Conservation (phyloP, 257 asterid genomes). For the Ophiorrhiza pumila region DNA sequence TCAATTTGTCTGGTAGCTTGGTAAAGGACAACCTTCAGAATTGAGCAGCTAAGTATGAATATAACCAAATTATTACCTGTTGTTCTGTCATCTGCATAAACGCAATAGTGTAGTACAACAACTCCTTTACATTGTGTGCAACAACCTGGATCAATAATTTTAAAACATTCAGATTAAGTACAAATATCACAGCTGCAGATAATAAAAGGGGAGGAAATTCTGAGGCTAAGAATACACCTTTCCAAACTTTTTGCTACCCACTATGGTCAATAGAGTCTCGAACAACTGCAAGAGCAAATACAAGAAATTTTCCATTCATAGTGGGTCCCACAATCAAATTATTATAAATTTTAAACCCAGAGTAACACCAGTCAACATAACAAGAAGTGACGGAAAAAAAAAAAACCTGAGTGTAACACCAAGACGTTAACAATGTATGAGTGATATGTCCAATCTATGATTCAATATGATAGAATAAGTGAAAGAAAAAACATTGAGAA, state of each 20-base stretch:
- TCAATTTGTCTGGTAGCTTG: too few relatives aligned
- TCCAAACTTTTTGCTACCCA: slow-evolving; percentile 65
- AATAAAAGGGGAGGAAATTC: slow-evolving; percentile 15
- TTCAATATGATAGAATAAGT: not conserved
- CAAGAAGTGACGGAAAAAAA: not conserved
- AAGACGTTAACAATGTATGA: not conserved
- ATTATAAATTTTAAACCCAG: not conserved
- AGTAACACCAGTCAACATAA: not conserved
- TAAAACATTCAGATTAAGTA: not conserved
- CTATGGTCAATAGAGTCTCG: slow-evolving; percentile 77
- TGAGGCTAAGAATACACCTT: slow-evolving; percentile 51
- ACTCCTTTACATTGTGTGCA: slow-evolving; percentile 66
- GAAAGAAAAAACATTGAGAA: not conserved
- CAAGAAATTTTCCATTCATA: slow-evolving; percentile 3
- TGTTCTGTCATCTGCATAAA: slow-evolving; percentile 93
- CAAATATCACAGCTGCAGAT: not conserved
- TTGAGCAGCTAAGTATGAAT: not conserved
- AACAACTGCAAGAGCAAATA: slow-evolving; percentile 58
- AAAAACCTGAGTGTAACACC: not conserved
- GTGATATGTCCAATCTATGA: not conserved
- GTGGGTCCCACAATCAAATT: slow-evolving; percentile 2
- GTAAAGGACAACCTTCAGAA: not conserved
- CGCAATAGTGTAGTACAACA: slow-evolving; percentile 77
- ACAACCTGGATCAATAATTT: slow-evolving; percentile 46
- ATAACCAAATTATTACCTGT: slow-evolving; percentile 49